These are phyloP conservation scores for Solanum tacnaense DNA, from an alignment of 257 asterid genomes.

Conservation along the genomic window DNA sequence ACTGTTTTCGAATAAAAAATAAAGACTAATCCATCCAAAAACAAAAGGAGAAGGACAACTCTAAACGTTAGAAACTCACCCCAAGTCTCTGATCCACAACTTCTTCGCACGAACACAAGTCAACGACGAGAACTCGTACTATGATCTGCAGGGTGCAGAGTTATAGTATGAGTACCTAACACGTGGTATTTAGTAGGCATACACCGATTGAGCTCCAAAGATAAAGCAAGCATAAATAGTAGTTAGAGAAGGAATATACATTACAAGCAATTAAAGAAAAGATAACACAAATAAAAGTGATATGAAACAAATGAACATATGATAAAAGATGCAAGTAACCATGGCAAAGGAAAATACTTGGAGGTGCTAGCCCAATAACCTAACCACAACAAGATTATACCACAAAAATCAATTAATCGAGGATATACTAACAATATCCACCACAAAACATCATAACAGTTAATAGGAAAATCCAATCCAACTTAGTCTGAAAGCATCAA, in stretches of 20 bases:
- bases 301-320: background rate
- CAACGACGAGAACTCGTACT: background rate
- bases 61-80: background rate
- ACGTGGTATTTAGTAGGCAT: background rate
- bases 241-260: background rate
- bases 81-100: background rate
- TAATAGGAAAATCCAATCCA: background rate
- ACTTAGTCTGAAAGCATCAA: no score
- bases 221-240: background rate
- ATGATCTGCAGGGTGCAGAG: background rate
- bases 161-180: background rate
- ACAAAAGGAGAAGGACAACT: background rate
- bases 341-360: background rate
- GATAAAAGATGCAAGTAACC: background rate
- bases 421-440: no score
- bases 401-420: no score
- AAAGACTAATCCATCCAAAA: background rate
- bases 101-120: background rate
- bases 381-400: no score
- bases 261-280: background rate
- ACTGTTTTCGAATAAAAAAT: background rate
- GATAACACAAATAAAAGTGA: background rate
- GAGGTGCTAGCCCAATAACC: background rate
- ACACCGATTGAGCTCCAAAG: background rate
- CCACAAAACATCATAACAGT: no score